These are phyloP conservation scores for Mimosa pudica DNA, from an alignment of 306 rosid genomes.

Conservation along the genomic window DNA sequence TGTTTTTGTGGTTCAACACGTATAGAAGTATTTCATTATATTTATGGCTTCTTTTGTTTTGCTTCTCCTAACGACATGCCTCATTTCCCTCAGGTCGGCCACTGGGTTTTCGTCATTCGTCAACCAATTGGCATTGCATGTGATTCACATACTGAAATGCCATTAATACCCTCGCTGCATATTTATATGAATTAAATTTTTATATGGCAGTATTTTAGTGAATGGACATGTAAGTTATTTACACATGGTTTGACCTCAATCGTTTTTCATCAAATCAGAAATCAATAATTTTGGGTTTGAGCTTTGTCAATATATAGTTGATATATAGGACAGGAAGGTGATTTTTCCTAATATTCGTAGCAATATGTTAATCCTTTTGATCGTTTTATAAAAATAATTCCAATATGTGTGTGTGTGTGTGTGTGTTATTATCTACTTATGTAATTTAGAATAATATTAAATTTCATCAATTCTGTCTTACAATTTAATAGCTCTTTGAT, in stretches of 20 bases:
- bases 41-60: constrained; percentile 25
- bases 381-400: too few species aligned
- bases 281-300: background rate
- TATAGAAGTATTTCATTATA: constrained; percentile 32
- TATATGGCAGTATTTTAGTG: background rate
- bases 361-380: too few species aligned
- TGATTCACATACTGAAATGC: constrained; percentile 14
- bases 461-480: too few species aligned
- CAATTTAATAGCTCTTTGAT: too few species aligned
- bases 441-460: too few species aligned
- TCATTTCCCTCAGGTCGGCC: constrained; percentile 54
- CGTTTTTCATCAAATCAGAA: background rate
- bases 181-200: too few species aligned
- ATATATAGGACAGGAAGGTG: background rate
- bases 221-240: background rate
- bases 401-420: too few species aligned
- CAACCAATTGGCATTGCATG: background rate
- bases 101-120: constrained; percentile 11
- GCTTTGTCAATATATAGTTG: background rate
- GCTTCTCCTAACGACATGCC: constrained; percentile 64
- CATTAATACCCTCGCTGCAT: constrained; percentile 35
- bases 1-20: background rate
- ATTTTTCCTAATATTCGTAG: background rate
- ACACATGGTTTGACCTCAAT: background rate
- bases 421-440: too few species aligned